Percentiles rank a stretch among this genome's conserved stretches.
Evolutionary conservation across 2,329 filamentous ascomycete genomes (phyloP).

Genomic region (Hysterium pulicare): DNA sequence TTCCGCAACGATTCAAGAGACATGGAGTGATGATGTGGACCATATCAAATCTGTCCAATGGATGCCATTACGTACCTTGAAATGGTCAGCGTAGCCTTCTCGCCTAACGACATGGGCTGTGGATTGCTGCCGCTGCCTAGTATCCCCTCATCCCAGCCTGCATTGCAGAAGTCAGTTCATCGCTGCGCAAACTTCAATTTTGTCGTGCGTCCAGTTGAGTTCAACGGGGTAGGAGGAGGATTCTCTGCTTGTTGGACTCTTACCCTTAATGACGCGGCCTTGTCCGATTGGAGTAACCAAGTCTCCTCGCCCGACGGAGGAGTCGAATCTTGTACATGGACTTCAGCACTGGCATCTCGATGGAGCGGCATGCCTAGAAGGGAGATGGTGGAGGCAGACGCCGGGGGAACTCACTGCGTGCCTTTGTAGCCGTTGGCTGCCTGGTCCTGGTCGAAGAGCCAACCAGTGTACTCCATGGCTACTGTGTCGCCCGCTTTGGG

Average conservation of each 20-base stretch:
- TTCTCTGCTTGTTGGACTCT: too few relatives aligned
- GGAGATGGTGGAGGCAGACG: conserved; percentile 2
- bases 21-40: conserved; percentile 13
- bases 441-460: conserved; percentile 65
- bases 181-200: not conserved
- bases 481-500: conserved; percentile 69
- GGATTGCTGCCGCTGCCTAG: conserved; percentile 28
- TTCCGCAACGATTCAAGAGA: not conserved
- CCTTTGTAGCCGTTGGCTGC: conserved; percentile 63
- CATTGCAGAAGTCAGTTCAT: conserved; percentile 15
- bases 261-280: conserved; percentile 84
- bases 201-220: conserved; percentile 1
- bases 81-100: conserved; percentile 84
- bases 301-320: conserved; percentile 71
- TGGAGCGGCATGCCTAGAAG: conserved; percentile 5
- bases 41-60: conserved; percentile 1
- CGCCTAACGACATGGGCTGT: conserved; percentile 78
- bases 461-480: conserved; percentile 89
- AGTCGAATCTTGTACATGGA: conserved; percentile 73
- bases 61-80: conserved; percentile 56
- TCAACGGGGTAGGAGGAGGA: too few relatives aligned
- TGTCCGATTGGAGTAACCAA: conserved; percentile 77
- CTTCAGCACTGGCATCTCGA: conserved; percentile 12
- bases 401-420: conserved; percentile 57
- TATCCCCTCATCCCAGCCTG: conserved; percentile 67